Evolutionary conservation across 192 early-diverging fungal species (phyloP).

Genomic region (Anaeromyces robustus): DNA sequence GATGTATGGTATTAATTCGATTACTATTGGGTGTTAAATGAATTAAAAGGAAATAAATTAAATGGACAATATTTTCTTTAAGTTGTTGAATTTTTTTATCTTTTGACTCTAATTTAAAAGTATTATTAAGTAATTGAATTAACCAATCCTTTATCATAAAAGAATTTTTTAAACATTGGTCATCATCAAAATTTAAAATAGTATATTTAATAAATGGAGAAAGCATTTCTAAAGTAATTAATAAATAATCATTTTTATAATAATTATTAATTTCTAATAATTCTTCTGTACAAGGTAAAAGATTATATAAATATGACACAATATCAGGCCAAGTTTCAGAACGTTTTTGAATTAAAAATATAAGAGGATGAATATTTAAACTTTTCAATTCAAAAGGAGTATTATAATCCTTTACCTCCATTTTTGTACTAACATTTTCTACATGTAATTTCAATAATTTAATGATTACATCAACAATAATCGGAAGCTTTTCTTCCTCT

Average conservation of each 20-base stretch:
- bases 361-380: background rate
- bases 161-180: background rate
- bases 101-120: background rate
- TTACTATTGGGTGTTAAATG: background rate
- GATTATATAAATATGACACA: background rate
- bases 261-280: background rate
- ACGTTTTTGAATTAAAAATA: background rate
- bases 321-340: background rate
- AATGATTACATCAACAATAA: background rate
- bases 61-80: background rate
- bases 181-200: background rate
- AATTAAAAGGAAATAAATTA: background rate
- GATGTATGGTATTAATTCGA: background rate
- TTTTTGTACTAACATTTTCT: background rate
- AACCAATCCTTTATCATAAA: background rate
- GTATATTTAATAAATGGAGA: background rate
- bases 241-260: background rate
- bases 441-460: background rate
- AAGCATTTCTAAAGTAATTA: background rate
- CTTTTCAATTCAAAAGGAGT: background rate
- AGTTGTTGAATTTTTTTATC: background rate
- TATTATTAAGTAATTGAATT: background rate
- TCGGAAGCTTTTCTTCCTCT: background rate
- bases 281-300: background rate
- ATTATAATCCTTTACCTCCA: background rate